A percentile compares a stretch with the other conserved stretches of the same genome.
phyloP scores from a whole-genome alignment of 148 eudicot genomes.

The Chenopodium formosanum region DNA sequence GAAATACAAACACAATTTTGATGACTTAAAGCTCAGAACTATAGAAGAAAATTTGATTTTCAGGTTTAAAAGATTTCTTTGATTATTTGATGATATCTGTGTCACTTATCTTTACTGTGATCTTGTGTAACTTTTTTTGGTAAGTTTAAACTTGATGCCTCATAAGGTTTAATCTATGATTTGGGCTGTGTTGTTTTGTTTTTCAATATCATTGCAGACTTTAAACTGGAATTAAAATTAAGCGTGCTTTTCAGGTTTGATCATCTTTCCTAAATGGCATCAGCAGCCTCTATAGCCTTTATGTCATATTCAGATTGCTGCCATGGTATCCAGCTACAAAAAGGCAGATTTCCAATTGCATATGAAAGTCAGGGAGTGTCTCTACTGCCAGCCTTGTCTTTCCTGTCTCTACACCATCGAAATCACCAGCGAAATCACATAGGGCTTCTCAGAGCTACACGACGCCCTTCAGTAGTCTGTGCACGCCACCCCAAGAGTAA shows the following conservation, averaged over 20 bases:
- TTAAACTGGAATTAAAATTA: neutral
- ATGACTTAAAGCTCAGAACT: neutral
- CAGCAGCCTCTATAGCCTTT: conserved; percentile 18
- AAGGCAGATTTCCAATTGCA: conserved; percentile 2
- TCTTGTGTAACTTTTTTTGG: neutral
- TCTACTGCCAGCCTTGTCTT: conserved; percentile 17
- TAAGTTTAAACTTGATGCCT: neutral
- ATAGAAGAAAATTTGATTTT: neutral
- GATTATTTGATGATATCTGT: neutral
- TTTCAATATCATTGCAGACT: neutral
- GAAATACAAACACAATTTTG: neutral
- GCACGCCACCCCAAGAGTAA: conserved; percentile 29
- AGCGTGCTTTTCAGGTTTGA: conserved; percentile 20
- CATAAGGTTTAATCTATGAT: neutral
- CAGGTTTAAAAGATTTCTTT: neutral
- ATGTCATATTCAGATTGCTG: conserved; percentile 17
- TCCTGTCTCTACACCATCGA: conserved; percentile 15
- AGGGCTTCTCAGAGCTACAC: conserved; percentile 24
- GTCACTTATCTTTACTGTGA: neutral
- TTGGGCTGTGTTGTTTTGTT: neutral
- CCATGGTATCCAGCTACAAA: conserved; percentile 16
- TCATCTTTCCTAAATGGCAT: conserved; percentile 24
- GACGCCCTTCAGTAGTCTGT: conserved; percentile 17
- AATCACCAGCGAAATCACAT: conserved; percentile 21
- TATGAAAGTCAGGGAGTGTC: conserved; percentile 5